Evolutionary conservation across 176 grass and related monocot genomes (phyloP).

Genomic region (Zoysia pacifica): DNA sequence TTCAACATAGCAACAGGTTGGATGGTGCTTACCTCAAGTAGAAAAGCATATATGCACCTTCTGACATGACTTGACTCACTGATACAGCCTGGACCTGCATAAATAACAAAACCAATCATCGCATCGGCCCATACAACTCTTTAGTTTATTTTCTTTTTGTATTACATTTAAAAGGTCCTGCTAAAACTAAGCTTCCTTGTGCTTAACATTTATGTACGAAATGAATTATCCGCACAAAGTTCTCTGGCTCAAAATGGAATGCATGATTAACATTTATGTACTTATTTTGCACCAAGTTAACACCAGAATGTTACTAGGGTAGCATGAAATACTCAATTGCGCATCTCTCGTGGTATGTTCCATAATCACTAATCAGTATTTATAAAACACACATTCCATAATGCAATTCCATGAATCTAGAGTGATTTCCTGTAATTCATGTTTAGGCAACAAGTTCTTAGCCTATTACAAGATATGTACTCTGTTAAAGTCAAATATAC

Average conservation of each 20-base stretch:
- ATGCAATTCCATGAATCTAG: slow-evolving; percentile 1
- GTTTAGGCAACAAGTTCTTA: not conserved
- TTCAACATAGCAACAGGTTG: not conserved
- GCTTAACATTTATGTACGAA: too few species aligned
- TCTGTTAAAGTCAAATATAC: too few species aligned
- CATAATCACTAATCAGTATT: not conserved
- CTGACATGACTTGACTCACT: slow-evolving; percentile 95
- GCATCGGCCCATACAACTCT: slow-evolving; percentile 8
- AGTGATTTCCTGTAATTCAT: slow-evolving; percentile 20
- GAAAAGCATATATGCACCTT: slow-evolving; percentile 99
- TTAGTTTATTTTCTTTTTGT: not conserved
- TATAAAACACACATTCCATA: slow-evolving; percentile 16
- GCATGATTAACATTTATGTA: slow-evolving; percentile 4
- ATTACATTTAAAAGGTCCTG: slow-evolving; percentile 4
- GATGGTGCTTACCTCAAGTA: slow-evolving; percentile 78
- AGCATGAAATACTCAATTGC: not conserved
- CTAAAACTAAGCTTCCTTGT: not conserved
- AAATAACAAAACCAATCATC: slow-evolving; percentile 11
- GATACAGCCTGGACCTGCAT: slow-evolving; percentile 81
- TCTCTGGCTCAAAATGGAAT: not conserved
- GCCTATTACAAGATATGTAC: not conserved
- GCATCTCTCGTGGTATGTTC: slow-evolving; percentile 1
- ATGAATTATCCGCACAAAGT: not conserved
- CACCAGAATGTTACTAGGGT: slow-evolving; percentile 10
- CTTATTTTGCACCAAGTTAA: slow-evolving; percentile 6